Conservation (phyloP, 2,329 filamentous ascomycete species). For the Elsinoe perseae region DNA sequence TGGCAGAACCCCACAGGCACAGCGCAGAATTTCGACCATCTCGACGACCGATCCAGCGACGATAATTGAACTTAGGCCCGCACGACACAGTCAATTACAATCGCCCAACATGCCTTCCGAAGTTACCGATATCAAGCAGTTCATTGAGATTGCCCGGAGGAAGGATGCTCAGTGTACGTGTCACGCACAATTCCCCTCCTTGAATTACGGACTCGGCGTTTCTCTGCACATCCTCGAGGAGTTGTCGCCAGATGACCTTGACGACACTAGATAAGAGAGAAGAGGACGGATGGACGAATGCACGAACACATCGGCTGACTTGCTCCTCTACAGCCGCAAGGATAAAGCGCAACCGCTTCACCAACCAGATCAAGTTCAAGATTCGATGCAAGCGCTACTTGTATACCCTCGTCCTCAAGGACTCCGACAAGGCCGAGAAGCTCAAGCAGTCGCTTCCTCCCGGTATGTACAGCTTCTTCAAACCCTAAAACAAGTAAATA, state of each 20-base stretch:
- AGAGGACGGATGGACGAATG: neutral
- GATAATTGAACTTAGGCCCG: neutral
- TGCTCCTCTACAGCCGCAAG: slow-evolving; percentile 37
- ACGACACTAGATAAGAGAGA: neutral
- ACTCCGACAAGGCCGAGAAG: slow-evolving; percentile 99
- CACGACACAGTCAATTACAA: slow-evolving; percentile 5
- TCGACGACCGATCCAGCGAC: neutral
- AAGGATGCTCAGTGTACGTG: slow-evolving; percentile 98
- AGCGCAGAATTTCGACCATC: slow-evolving; percentile 15
- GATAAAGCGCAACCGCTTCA: slow-evolving; percentile 81
- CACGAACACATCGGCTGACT: neutral
- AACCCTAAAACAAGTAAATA: neutral
- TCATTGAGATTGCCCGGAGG: slow-evolving; percentile 99
- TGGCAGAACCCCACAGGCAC: slow-evolving; percentile 14
- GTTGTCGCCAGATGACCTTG: neutral
- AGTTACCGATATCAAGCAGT: slow-evolving; percentile 98
- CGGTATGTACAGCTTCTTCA: slow-evolving; percentile 69
- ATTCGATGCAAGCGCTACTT: slow-evolving; percentile 82
- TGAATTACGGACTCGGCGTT: neutral
- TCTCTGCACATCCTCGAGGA: too few relatives aligned
- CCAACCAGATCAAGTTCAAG: slow-evolving; percentile 99
- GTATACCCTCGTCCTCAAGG: slow-evolving; percentile 98
- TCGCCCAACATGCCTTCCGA: slow-evolving; percentile 89
- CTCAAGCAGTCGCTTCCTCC: slow-evolving; percentile 98
- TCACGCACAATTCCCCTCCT: neutral